Evolutionary conservation across 495 filamentous ascomycete species (phyloP).

Genomic region (Talaromyces trachyspermus): DNA sequence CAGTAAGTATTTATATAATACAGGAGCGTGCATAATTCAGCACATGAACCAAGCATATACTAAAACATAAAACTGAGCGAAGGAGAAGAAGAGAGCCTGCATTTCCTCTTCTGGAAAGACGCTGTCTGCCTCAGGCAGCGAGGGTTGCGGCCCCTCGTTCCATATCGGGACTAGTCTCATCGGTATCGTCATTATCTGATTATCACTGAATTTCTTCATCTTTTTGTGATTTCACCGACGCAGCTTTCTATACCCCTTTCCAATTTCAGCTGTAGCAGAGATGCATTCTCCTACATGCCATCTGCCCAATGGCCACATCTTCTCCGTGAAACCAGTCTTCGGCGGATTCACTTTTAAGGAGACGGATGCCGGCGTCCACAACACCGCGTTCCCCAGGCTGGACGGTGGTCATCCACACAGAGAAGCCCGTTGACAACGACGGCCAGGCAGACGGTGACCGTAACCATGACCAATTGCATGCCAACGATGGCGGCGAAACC

Average conservation of each 20-base stretch:
- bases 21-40: too few species aligned
- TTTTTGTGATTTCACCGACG: too few species aligned
- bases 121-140: slow-evolving; percentile 1
- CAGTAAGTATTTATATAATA: too few species aligned
- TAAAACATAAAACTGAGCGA: too few species aligned
- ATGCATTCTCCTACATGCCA: slow-evolving; percentile 30
- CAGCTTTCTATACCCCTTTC: too few species aligned
- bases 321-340: slow-evolving; percentile 76
- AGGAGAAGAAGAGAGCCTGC: too few species aligned
- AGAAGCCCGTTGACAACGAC: slow-evolving; percentile 44
- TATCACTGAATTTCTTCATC: background rate
- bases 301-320: slow-evolving; percentile 79
- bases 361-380: slow-evolving; percentile 60
- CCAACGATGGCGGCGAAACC: slow-evolving; percentile 13
- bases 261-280: slow-evolving; percentile 1
- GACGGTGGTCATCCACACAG: slow-evolving; percentile 75
- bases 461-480: slow-evolving; percentile 13
- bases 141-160: background rate
- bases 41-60: too few species aligned
- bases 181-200: background rate
- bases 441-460: slow-evolving; percentile 14
- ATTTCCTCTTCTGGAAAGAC: too few species aligned
- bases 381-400: slow-evolving; percentile 74
- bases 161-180: background rate
- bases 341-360: slow-evolving; percentile 83